Base-by-base conservation (phyloP, 139 green algal species). In the Protoeuglena noctilucae region DNA sequence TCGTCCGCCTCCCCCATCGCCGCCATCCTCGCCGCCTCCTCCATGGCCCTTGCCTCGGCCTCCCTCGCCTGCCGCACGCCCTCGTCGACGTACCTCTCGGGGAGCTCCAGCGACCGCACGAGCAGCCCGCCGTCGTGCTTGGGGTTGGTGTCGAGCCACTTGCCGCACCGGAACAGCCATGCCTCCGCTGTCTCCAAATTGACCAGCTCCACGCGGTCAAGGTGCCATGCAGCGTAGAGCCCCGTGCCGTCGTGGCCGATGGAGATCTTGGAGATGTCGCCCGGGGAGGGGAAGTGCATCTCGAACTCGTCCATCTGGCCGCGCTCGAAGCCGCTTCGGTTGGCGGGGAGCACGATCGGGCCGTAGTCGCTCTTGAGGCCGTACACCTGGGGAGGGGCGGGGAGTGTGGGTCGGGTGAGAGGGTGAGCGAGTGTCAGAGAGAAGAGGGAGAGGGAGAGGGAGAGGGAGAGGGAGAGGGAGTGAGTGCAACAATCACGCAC, bases 151-250 rank as follows among this genome's bases (percentile, higher is more conserved):
- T 59, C 53, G 21, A 59, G 53, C 53, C 53, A 59, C 12, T 27
- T 31, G 4, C 53, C 53, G 53, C 53, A 59, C 19, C n/a, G 17
- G 31, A 59, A 59, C 53, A 41, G 24, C 12, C n/a, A 28, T 7
- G 21, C 53, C 14, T 51, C 31, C 19, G 31, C 27, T 22, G 31
- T 46, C 21, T 22, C 27, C 29, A 26, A 18, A n/a, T 51, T 50
- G 53, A 46, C 22, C 53, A 59, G 26, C 34, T 48, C 53, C 18
- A 59, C 53, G 19, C 41, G 24, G 53, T 59, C 41, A 6, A 59
- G 39, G 53, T 59, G 53, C 53, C 53, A 59, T n/a, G 12, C 53
- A 27, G 34, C 24, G n/a, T 7, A 12, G 34, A 28, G 41, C 3
- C 53, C 53, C 12, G 24, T 22, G 22, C 53, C 53, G 19, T 59